Base-by-base conservation (phyloP, 352 stramenopile species). In the Globisporangium abappressorium region DNA sequence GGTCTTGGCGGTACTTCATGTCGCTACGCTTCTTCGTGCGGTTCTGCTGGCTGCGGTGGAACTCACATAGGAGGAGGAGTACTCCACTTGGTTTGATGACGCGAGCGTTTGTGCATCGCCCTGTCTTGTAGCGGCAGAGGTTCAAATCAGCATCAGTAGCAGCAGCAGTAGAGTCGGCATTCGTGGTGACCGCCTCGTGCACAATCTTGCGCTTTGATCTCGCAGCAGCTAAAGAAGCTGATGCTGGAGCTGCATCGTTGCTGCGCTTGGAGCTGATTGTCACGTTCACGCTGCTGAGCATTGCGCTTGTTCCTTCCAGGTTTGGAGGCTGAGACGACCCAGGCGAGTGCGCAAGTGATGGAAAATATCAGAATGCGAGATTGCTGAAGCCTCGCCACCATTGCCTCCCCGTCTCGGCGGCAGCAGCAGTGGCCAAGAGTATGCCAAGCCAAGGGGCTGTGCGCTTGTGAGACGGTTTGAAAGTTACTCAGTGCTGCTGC, bases 21-120 rank as follows among this genome's bases (percentile, higher is more conserved):
- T 95, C 87, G 62, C 85, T 93, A 8, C 85, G 84, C 69, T 93
- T 93, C 75, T 95, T 95, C 28, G 86, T 94, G n/a, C 86, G 78
- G 60, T 95, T 95, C 68, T 94, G 85, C 66, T 94, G 87, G 64
- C 78, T 79, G 46, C 87, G 85, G 54, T 95, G 87, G 69, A 89
- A 85, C 66, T 95, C 84, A 57, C 87, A 95, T 20, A 95, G 82
- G 58, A 93, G 71, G 14, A 94, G 74, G 4, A 87, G 73, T 26
- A 77, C 85, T 36, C 87, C 85, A 60, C 94, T 94, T 22, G 85
- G 72, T 61, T 95, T 95, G 20, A 89, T 72, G 43, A 88, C 85
- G 11, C 87, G 81, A 6, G 74, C 53, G 70, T 94, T 92, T 20
- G 69, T 79, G 64, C 87, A 94, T 3, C 85, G 81, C 5, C 86